A percentile compares a stretch with the other conserved stretches of the same genome.
Evolutionary conservation across 257 asterid species (phyloP).

Genomic region (Solanum ossicruentum): DNA sequence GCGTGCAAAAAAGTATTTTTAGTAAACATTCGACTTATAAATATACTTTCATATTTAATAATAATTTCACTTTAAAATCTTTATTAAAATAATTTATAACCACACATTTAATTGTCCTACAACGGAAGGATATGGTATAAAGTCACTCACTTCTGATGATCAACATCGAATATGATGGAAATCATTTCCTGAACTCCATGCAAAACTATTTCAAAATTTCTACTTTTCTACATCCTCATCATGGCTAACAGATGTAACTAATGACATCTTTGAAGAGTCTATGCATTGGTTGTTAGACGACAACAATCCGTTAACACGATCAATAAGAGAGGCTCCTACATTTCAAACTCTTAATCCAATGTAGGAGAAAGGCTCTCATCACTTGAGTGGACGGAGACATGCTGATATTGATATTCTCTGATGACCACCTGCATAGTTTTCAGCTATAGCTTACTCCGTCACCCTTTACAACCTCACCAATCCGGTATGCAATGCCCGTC

Average conservation of each 20-base stretch:
- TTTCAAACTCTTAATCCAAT: background rate
- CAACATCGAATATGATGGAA: background rate
- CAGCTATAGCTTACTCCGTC: slow-evolving; percentile 52
- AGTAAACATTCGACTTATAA: too few species aligned
- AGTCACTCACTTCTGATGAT: background rate
- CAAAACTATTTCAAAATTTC: background rate
- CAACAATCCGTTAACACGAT: background rate
- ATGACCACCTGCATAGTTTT: background rate
- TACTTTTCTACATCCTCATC: background rate
- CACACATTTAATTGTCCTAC: background rate
- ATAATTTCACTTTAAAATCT: too few species aligned
- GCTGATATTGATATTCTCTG: background rate
- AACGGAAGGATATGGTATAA: background rate
- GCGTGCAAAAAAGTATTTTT: too few species aligned
- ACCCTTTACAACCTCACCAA: slow-evolving; percentile 59
- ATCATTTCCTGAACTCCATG: background rate
- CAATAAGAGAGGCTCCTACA: background rate
- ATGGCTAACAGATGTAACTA: background rate
- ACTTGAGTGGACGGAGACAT: background rate
- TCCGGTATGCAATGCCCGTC: slow-evolving; percentile 14
- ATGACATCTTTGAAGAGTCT: background rate
- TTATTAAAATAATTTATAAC: background rate
- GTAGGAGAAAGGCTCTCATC: background rate
- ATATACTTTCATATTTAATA: too few species aligned
- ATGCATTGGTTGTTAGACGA: background rate